Evolutionary conservation across 2,329 filamentous ascomycete genomes (phyloP).

Genomic region (Beauveria sp.): DNA sequence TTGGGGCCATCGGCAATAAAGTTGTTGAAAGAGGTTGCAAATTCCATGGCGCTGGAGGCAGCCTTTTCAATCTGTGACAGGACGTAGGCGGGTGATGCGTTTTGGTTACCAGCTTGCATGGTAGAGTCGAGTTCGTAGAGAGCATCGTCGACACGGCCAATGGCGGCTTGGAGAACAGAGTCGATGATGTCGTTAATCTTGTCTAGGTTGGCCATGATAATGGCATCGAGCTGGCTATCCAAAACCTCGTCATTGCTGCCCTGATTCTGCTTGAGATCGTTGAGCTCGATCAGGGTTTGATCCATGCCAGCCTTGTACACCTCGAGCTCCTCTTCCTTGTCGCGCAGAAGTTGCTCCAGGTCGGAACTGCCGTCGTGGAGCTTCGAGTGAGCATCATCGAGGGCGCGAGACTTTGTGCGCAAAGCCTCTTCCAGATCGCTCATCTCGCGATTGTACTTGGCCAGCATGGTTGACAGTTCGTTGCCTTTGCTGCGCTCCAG

Average conservation of each 20-base stretch:
- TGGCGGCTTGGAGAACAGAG: slow-evolving; percentile 86
- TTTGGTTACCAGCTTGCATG: slow-evolving; percentile 98
- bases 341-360: slow-evolving; percentile 74
- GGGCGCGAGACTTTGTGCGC: slow-evolving; percentile 73
- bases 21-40: slow-evolving; percentile 96
- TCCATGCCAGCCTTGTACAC: slow-evolving; percentile 98
- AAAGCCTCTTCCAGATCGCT: slow-evolving; percentile 91
- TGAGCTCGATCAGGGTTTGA: slow-evolving; percentile 85
- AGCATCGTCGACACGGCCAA: slow-evolving; percentile 90
- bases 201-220: slow-evolving; percentile 76
- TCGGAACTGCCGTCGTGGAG: slow-evolving; percentile 76
- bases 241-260: slow-evolving; percentile 71
- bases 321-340: slow-evolving; percentile 96
- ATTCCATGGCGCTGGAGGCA: slow-evolving; percentile 88
- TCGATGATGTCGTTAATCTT: slow-evolving; percentile 98
- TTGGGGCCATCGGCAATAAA: slow-evolving; percentile 96
- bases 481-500: slow-evolving; percentile 88
- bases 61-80: slow-evolving; percentile 97
- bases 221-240: slow-evolving; percentile 83
- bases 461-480: slow-evolving; percentile 87
- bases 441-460: slow-evolving; percentile 96
- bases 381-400: slow-evolving; percentile 77
- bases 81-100: slow-evolving; percentile 88
- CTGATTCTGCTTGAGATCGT: slow-evolving; percentile 72
- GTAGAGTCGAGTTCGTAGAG: slow-evolving; percentile 95